Evolutionary conservation across 2,329 filamentous ascomycete genomes (phyloP), one percentile per base, ranked within the genome.

Genomic region (Monosporascus sp.): DNA sequence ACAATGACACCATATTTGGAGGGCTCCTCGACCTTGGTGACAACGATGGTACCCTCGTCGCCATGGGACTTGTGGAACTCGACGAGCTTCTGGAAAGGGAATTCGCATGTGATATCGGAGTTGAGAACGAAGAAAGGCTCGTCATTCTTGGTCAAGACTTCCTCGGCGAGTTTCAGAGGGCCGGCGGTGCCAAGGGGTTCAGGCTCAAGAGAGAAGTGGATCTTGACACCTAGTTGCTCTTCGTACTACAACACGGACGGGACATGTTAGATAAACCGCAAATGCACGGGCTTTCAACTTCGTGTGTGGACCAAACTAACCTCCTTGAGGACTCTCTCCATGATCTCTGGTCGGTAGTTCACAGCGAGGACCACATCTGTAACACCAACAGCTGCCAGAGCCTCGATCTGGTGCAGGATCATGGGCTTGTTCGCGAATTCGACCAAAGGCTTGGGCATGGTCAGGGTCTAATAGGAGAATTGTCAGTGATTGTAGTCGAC

Each of bases 341-440:
- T 97, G 64, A 97, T 85, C 81, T 99, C 94, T 43, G 93, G 93
- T 63, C 93, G 86, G 81, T 99, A 99, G 83, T 99, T 99, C 74
- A 99, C 94, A 57, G 94, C 93, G 54, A 99, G 85, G 52, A 99
- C 93, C 67, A 99, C 96, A 77, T 97, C 92, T 58, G 90, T 97
- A 61, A 97, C 94, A 72, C 93, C 93, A 54, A 91, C 93, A 56
- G 86, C 88, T 63, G 94, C 93, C 63, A 99, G 83, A 62, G 90
- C 91, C 77, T 97, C 91, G 66, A 99, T 90, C 77, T 99, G 93
- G 77, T 97, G 93, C 68, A 95, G 82, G 74, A 99, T 97, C 93
- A 99, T 99, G 71, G 92, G 94, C 77, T 94, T 93, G 83, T 99
- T 99, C 70, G 85, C 91, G 70, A 99, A 99, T 77, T 99, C 93